phyloP scores from a whole-genome alignment of 352 stramenopile genomes.

The Thalassiosira exigua region DNA sequence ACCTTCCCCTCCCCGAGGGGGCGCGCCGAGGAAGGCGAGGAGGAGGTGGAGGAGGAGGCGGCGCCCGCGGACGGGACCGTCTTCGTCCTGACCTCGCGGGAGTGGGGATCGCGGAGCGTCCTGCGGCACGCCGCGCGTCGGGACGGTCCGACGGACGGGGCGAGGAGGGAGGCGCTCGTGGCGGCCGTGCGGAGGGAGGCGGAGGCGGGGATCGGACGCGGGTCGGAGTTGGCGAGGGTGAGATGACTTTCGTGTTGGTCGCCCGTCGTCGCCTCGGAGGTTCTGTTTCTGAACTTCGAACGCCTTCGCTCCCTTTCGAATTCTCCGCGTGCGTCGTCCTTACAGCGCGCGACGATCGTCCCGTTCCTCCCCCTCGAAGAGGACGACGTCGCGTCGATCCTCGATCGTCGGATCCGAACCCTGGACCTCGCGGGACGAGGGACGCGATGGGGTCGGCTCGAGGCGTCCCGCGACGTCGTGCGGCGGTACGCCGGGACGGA shows the following conservation, averaged over 20 bases:
- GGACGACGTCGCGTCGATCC: constrained; percentile 38
- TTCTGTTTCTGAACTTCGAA: too few relatives aligned
- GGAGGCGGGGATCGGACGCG: constrained; percentile 18
- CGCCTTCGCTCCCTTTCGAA: too few relatives aligned
- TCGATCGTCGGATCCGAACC: constrained; percentile 23
- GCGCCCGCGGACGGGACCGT: constrained; percentile 45
- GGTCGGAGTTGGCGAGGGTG: not conserved
- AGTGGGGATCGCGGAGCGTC: constrained; percentile 54
- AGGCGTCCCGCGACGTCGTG: constrained; percentile 34
- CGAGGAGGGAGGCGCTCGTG: constrained; percentile 22
- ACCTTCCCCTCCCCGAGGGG: constrained; percentile 18
- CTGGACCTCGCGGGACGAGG: constrained; percentile 29
- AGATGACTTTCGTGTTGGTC: constrained; percentile 9
- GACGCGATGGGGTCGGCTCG: constrained; percentile 34
- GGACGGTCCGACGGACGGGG: constrained; percentile 4
- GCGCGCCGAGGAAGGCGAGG: constrained; percentile 8
- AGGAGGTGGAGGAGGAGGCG: not conserved
- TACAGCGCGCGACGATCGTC: constrained; percentile 32
- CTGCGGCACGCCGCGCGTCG: constrained; percentile 43
- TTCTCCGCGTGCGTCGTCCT: too few relatives aligned
- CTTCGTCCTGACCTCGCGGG: constrained; percentile 47
- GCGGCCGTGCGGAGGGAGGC: constrained; percentile 34
- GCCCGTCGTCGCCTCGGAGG: too few relatives aligned
- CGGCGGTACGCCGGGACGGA: constrained; percentile 30
- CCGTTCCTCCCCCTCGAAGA: constrained; percentile 50